A percentile compares a stretch with the other conserved stretches of the same genome.
Conservation (phyloP, 345 rosid species). For the Brassica carinata region DNA sequence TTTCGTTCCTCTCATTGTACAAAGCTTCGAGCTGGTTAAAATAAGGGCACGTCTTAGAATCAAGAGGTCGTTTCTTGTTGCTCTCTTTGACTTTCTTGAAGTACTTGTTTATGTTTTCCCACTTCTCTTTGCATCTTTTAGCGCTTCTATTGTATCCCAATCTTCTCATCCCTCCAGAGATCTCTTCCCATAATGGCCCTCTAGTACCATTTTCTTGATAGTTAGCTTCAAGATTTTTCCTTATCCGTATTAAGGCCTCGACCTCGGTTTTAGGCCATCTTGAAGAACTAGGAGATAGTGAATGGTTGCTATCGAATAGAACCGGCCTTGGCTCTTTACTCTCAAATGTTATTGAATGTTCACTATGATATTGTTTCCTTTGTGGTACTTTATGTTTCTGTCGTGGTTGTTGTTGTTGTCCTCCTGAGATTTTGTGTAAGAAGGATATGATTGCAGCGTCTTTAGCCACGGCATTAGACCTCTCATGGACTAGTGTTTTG, state of each 20-base stretch:
- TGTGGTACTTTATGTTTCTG: conserved; percentile 32
- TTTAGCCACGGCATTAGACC: conserved; percentile 71
- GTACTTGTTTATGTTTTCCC: conserved; percentile 97
- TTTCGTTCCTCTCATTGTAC: conserved; percentile 57
- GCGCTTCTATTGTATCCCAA: conserved; percentile 73
- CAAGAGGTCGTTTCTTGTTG: conserved; percentile 67
- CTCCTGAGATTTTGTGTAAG: conserved; percentile 70
- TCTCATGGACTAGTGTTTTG: conserved; percentile 65
- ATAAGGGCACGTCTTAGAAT: conserved; percentile 88
- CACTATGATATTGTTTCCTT: conserved; percentile 24
- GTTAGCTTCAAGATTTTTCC: conserved; percentile 59
- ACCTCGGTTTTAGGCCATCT: conserved; percentile 91
- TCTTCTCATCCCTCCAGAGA: conserved; percentile 66
- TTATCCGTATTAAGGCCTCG: conserved; percentile 64
- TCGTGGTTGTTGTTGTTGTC: conserved; percentile 31
- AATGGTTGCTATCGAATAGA: conserved; percentile 19
- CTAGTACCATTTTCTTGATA: conserved; percentile 69
- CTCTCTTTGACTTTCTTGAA: conserved; percentile 87
- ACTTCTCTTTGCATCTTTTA: conserved; percentile 93
- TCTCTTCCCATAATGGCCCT: conserved; percentile 91
- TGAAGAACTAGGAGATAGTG: conserved; percentile 53
- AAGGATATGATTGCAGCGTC: conserved; percentile 76
- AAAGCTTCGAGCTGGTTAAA: conserved; percentile 75
- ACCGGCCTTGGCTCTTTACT: conserved; percentile 33
- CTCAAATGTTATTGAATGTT: conserved; percentile 32